Percentiles rank a stretch among this genome's conserved stretches.
These are phyloP conservation scores for Cryptococcus sp. DNA, from an alignment of 1,284 basidiomycete genomes.

Conservation along the genomic window DNA sequence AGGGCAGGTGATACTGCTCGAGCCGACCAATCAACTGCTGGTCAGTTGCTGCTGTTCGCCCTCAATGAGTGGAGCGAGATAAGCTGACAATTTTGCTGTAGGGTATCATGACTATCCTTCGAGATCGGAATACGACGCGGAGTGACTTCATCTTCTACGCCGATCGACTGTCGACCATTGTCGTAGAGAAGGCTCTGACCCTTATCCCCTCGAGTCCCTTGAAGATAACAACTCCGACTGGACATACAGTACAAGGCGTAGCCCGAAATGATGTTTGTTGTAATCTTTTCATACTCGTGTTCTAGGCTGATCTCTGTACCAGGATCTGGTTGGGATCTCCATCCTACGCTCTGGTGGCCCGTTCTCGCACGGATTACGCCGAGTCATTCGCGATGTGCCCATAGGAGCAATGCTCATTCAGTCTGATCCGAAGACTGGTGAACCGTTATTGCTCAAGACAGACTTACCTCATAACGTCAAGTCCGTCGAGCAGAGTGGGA, in stretches of 20 bases:
- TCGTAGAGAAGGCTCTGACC: slow-evolving; percentile 82
- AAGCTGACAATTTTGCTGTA: slow-evolving; percentile 41
- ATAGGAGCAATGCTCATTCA: slow-evolving; percentile 90
- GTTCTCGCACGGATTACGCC: slow-evolving; percentile 82
- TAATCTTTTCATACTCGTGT: not conserved
- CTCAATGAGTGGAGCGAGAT: not conserved
- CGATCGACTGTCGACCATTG: slow-evolving; percentile 78
- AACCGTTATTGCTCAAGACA: slow-evolving; percentile 81
- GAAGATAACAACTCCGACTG: slow-evolving; percentile 69
- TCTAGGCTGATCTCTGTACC: not conserved
- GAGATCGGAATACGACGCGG: slow-evolving; percentile 67
- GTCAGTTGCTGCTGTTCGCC: slow-evolving; percentile 53
- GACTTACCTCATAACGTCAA: slow-evolving; percentile 75
- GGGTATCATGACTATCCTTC: slow-evolving; percentile 85
- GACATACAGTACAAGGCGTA: slow-evolving; percentile 63
- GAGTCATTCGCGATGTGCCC: slow-evolving; percentile 83
- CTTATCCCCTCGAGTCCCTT: slow-evolving; percentile 71
- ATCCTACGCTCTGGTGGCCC: slow-evolving; percentile 67
- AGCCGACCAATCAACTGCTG: slow-evolving; percentile 77
- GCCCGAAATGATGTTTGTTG: slow-evolving; percentile 58
- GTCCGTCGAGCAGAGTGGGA: slow-evolving; percentile 62
- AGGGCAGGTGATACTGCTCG: slow-evolving; percentile 61
- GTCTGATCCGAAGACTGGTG: slow-evolving; percentile 78
- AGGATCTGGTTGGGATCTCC: slow-evolving; percentile 48
- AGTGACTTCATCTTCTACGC: slow-evolving; percentile 70